Conservation (phyloP, 1,284 basidiomycete genomes). For the Inonotus hispidus region DNA sequence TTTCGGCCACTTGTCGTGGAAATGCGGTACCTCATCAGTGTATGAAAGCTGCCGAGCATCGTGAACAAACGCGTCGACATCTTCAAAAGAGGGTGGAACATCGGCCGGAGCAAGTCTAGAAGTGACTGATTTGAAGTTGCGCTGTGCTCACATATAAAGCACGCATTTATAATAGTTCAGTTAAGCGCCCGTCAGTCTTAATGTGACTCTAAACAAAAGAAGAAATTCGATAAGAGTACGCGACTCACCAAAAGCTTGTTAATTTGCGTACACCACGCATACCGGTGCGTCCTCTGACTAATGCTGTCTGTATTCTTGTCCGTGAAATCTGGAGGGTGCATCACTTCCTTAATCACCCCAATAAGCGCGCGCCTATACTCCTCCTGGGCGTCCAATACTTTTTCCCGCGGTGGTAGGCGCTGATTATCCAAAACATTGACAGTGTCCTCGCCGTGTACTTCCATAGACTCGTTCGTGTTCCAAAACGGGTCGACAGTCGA, state of each 20-base stretch:
- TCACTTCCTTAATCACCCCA: background rate
- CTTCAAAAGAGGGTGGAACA: background rate
- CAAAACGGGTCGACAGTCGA: background rate
- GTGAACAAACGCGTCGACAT: background rate
- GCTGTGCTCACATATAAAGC: background rate
- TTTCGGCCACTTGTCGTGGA: background rate
- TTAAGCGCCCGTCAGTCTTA: background rate
- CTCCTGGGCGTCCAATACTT: background rate
- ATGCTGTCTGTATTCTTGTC: background rate
- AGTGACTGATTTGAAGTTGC: background rate
- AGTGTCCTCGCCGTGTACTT: background rate
- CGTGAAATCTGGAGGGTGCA: constrained; percentile 2
- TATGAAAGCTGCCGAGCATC: background rate
- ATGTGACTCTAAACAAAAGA: background rate
- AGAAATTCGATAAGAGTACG: background rate
- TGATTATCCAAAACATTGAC: background rate
- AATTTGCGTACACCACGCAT: background rate
- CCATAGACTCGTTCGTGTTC: background rate
- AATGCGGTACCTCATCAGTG: background rate
- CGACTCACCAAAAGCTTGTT: background rate
- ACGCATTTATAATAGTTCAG: background rate
- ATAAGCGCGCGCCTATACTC: background rate
- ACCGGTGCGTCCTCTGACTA: background rate
- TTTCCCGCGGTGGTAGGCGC: background rate
- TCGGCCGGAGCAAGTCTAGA: background rate